Evolutionary conservation across 2,329 filamentous ascomycete species (phyloP).

Genomic region (Ceratocystis colombiana): DNA sequence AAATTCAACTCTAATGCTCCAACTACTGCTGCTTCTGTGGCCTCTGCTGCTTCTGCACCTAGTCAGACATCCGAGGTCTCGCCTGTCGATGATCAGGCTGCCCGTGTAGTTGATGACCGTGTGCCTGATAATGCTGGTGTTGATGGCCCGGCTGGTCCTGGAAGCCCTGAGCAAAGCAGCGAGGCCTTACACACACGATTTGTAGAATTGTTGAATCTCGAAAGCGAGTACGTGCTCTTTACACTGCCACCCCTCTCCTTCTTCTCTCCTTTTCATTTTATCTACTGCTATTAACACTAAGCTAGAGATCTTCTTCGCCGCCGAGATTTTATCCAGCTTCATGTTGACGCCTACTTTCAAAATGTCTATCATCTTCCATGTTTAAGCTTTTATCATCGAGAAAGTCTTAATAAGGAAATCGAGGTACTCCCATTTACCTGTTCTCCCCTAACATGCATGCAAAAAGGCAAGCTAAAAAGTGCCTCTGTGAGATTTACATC

Average conservation of each 20-base stretch:
- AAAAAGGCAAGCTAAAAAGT: not conserved
- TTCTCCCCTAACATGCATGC: not conserved
- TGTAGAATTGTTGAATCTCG: constrained; percentile 23
- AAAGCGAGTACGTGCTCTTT: constrained; percentile 23
- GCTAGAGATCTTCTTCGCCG: constrained; percentile 32
- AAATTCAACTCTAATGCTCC: constrained; percentile 30
- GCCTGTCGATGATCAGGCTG: constrained; percentile 17
- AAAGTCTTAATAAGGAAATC: constrained; percentile 33
- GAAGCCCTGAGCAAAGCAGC: constrained; percentile 21
- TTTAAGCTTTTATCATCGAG: constrained; percentile 35
- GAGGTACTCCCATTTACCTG: constrained; percentile 28
- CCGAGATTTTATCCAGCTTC: constrained; percentile 33
- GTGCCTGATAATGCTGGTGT: constrained; percentile 24
- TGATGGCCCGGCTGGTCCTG: constrained; percentile 17
- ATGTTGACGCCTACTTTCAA: constrained; percentile 36
- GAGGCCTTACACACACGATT: constrained; percentile 22
- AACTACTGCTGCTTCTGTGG: not conserved
- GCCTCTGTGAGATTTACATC: not conserved
- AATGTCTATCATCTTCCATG: constrained; percentile 35
- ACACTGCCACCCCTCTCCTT: not conserved
- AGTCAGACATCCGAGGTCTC: constrained; percentile 6
- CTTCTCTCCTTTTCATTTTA: not conserved
- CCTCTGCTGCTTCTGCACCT: not conserved
- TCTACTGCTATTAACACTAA: not conserved
- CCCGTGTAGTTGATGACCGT: constrained; percentile 19